A percentile compares a stretch with the other conserved stretches of the same genome.
Conservation (phyloP, 805 yeast species). For the Kluyveromyces dobzhanskii region DNA sequence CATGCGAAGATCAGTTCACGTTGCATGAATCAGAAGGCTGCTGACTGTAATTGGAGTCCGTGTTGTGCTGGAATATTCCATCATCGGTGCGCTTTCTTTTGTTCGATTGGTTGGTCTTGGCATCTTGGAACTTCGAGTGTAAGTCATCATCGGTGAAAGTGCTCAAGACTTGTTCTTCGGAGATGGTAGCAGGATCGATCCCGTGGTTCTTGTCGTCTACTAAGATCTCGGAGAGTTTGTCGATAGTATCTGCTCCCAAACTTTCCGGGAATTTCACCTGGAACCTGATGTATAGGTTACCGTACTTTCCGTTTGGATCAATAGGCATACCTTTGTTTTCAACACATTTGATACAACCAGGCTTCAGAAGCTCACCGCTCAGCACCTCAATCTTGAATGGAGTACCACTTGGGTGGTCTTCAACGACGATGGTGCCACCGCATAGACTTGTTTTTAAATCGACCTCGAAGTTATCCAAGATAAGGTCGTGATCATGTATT, state of each 20-base stretch:
- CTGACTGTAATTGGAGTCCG: not conserved
- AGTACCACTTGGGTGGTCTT: conserved; percentile 27
- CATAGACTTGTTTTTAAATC: conserved; percentile 47
- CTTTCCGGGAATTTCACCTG: conserved; percentile 46
- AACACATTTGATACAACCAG: conserved; percentile 37
- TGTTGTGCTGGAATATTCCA: not conserved
- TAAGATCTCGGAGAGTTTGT: conserved; percentile 11
- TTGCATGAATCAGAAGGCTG: not conserved
- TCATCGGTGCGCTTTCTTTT: not conserved
- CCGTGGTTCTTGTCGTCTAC: conserved; percentile 6
- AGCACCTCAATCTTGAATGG: conserved; percentile 34
- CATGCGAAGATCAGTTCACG: not conserved
- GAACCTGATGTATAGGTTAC: conserved; percentile 54
- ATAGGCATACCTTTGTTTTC: conserved; percentile 55
- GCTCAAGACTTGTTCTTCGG: conserved; percentile 21
- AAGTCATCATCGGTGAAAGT: conserved; percentile 8
- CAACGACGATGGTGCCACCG: conserved; percentile 42
- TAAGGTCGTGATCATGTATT: conserved; percentile 37
- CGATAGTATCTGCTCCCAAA: conserved; percentile 15
- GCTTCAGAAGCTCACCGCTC: conserved; percentile 46
- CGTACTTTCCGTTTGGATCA: conserved; percentile 7
- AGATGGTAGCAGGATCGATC: conserved; percentile 15
- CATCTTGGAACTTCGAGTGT: not conserved
- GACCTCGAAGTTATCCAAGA: conserved; percentile 34
- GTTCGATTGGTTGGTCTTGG: not conserved